A percentile compares a stretch with the other conserved stretches of the same genome.
phyloP scores from a whole-genome alignment of 129 eudicot genomes.

The Glebionis coronaria region DNA sequence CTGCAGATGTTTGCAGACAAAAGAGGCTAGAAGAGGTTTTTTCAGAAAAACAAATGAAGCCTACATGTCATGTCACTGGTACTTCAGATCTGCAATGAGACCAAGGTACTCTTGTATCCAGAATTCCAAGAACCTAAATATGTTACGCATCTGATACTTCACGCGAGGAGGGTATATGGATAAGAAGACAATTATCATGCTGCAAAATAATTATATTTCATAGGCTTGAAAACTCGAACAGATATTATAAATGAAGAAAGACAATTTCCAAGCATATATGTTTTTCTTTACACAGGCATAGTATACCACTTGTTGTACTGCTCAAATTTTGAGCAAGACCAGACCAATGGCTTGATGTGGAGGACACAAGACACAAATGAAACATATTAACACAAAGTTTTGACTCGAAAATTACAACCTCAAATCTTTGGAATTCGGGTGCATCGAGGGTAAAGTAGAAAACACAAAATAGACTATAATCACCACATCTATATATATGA shows the following conservation, averaged over 20 bases:
- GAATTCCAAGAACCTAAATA: too few relatives aligned
- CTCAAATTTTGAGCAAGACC: slow-evolving; percentile 26
- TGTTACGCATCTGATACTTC: too few relatives aligned
- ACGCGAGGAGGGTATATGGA: background rate
- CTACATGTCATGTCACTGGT: too few relatives aligned
- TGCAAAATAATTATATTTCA: background rate
- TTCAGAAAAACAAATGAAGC: too few relatives aligned
- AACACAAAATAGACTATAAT: slow-evolving; percentile 33
- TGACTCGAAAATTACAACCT: slow-evolving; percentile 34
- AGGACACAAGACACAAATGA: slow-evolving; percentile 27
- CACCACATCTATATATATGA: slow-evolving; percentile 18
- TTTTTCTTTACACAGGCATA: slow-evolving; percentile 31
- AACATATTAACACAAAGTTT: slow-evolving; percentile 37
- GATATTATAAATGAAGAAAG: slow-evolving; percentile 21
- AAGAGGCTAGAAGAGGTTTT: too few relatives aligned
- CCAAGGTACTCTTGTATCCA: too few relatives aligned
- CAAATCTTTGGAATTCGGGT: slow-evolving; percentile 23
- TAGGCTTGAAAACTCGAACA: slow-evolving; percentile 9
- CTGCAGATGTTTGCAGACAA: too few relatives aligned
- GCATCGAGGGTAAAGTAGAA: slow-evolving; percentile 16
- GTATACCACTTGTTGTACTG: slow-evolving; percentile 38
- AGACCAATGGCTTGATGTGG: slow-evolving; percentile 34
- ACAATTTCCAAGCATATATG: slow-evolving; percentile 28
- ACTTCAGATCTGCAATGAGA: too few relatives aligned
- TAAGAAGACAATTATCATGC: background rate